Evolutionary conservation across 345 rosid species (phyloP).

Genomic region (Sonneratia caseolaris): DNA sequence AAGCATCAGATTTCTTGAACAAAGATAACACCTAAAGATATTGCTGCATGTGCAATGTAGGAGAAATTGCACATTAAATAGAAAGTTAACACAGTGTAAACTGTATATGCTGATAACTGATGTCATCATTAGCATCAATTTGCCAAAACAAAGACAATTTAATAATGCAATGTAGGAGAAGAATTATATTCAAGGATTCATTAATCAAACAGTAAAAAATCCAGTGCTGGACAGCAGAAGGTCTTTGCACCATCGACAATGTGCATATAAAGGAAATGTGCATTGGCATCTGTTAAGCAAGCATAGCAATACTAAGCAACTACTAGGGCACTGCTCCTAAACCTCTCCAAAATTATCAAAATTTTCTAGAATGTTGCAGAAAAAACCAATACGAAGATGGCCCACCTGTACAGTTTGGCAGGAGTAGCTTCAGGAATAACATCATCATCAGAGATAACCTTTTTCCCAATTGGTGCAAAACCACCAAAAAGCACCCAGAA

Average conservation of each 20-base stretch:
- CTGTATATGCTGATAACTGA: not conserved
- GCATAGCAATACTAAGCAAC: not conserved
- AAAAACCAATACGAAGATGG: not conserved
- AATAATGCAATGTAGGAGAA: not conserved
- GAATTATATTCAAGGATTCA: not conserved
- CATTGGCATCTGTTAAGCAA: not conserved
- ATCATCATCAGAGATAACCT: constrained; percentile 75
- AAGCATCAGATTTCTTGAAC: not conserved
- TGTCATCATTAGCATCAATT: not conserved
- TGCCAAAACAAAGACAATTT: not conserved
- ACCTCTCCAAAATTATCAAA: not conserved
- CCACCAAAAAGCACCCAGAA: constrained; percentile 96
- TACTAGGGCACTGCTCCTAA: not conserved
- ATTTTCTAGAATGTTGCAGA: not conserved
- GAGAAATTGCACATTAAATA: not conserved
- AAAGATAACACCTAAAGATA: not conserved
- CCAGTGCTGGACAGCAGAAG: not conserved
- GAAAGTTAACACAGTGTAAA: not conserved
- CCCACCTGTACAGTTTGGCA: constrained; percentile 70
- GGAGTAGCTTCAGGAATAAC: constrained; percentile 56
- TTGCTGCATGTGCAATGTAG: not conserved
- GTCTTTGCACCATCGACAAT: not conserved
- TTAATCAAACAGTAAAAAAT: not conserved
- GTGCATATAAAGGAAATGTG: not conserved
- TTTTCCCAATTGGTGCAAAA: constrained; percentile 91